Conservation (phyloP, 306 rosid species). For the Spatholobus suberectus region DNA sequence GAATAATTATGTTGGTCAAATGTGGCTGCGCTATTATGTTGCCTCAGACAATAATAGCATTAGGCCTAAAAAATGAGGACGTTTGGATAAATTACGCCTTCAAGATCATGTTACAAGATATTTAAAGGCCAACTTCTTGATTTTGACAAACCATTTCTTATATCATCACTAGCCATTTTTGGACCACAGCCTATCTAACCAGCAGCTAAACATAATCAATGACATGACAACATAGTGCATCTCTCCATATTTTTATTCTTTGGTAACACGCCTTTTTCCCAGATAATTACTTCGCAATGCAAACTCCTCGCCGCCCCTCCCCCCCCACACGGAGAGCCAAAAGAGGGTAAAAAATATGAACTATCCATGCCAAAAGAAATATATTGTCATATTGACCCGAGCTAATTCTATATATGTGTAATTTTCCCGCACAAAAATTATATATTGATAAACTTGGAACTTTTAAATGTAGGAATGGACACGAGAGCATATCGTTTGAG, state of each 20-base stretch:
- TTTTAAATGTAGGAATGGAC: slow-evolving; percentile 85
- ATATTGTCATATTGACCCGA: neutral
- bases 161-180: slow-evolving; percentile 19
- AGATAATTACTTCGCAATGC: neutral
- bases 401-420: neutral
- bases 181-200: slow-evolving; percentile 30
- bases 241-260: neutral
- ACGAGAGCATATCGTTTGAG: slow-evolving; percentile 92
- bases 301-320: neutral
- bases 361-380: neutral
- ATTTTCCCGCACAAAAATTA: neutral
- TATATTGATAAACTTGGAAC: slow-evolving; percentile 32
- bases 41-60: neutral
- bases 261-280: neutral
- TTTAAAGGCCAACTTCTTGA: neutral
- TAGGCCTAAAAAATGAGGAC: neutral
- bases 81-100: neutral
- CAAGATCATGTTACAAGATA: neutral
- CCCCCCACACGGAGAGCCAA: too few relatives aligned
- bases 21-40: neutral
- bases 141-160: slow-evolving; percentile 1
- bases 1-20: neutral
- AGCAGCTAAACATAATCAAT: neutral
- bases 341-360: neutral
- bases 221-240: neutral